Base-by-base conservation (phyloP, 768 basidiomycete species). In the Panellus pusillus region DNA sequence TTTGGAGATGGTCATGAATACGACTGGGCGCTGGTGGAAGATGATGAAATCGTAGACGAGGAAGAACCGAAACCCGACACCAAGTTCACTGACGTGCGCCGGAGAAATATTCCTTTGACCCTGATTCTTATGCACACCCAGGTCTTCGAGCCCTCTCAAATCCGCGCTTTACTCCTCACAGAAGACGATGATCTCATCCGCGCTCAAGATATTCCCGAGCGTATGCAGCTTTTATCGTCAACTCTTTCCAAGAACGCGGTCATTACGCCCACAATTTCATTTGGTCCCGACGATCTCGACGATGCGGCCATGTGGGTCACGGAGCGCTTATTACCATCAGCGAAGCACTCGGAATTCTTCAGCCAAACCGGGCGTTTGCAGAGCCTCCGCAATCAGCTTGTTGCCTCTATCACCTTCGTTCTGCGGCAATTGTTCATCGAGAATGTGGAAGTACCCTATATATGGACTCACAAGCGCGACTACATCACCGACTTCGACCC, bases 111-210 rank as follows among this genome's bases (percentile, higher is more conserved):
- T 45, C 32, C 44, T 51, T 53, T 43, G 50, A 51, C 49, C 51
- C 31, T 50, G 39, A 44, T 50, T 58, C 50, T 60, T 55, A 20
- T 50, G 18, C 13, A 13, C 18, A 32, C 45, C 12, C 62, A 98
- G 94, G 93, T 98, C 56, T 99, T 98, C 62, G 97, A 99, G 66
- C 97, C 97, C 0, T 90, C 95, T 11, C 94, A 98, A 74, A 98
- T 99, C 66, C 84, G 84, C 47, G 87, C 86, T 55, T 82, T 91
- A 37, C 78, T 92, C 76, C 75, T 98, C 27, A 96, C 93, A 3
- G 93, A 94, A 59, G 93, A 92, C 53, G 97, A 99, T 69, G 91
- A 96, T 63, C 75, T 92, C 42, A 95, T 99, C 57, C 87, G 95
- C 42, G 84, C 81, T 15, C 84, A 82, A 65, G 97, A 98, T 70